A percentile compares a stretch with the other conserved stretches of the same genome.
Evolutionary conservation across 306 rosid genomes (phyloP).

Genomic region (Vachellia collinsii): DNA sequence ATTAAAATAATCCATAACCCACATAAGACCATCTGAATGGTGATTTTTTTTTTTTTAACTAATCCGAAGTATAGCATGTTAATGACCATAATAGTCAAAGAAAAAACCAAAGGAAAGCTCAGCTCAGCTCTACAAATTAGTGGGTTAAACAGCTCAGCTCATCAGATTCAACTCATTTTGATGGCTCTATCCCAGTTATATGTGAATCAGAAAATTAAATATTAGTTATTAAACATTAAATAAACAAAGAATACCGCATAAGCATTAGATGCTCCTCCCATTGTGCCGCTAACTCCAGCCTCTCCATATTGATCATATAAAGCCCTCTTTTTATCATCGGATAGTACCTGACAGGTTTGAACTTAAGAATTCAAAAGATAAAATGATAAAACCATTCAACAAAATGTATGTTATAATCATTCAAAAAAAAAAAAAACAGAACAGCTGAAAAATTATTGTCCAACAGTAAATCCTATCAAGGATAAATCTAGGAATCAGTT

Average conservation of each 20-base stretch:
- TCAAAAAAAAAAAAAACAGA: not conserved
- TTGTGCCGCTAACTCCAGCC: constrained; percentile 90
- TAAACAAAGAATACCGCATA: constrained; percentile 65
- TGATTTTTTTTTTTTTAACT: no score
- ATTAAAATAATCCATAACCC: no score
- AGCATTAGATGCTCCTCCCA: constrained; percentile 84
- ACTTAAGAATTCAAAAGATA: constrained; percentile 74
- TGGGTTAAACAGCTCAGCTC: no score
- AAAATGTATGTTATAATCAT: constrained; percentile 25
- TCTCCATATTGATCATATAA: constrained; percentile 96
- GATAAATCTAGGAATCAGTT: not conserved
- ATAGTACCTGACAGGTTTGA: constrained; percentile 78
- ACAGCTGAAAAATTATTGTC: not conserved
- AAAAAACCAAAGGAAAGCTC: no score
- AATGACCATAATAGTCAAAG: no score
- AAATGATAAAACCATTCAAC: constrained; percentile 40
- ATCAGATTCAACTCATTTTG: no score
- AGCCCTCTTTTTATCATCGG: constrained; percentile 97
- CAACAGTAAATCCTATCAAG: not conserved
- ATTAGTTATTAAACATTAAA: no score
- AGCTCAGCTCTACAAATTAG: no score
- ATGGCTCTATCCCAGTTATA: no score
- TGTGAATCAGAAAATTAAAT: no score
- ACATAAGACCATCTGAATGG: no score
- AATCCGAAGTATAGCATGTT: no score